Conservation (phyloP, 1,284 basidiomycete species). For the Boletus hoseneyae region DNA sequence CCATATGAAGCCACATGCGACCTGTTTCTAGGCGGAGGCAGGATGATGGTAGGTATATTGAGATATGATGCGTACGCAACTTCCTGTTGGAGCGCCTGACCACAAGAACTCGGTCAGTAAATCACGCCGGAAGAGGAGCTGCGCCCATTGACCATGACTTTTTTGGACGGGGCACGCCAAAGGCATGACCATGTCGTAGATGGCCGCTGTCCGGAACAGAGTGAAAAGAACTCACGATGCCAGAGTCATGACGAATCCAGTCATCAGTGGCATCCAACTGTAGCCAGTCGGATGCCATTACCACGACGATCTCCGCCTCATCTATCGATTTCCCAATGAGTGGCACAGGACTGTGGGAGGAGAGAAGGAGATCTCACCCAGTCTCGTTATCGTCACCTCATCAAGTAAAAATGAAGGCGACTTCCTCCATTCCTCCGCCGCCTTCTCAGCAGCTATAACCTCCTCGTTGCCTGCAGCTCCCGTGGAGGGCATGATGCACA, state of each 20-base stretch:
- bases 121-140: conserved; percentile 9
- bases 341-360: conserved; percentile 14
- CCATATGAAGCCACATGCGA: conserved; percentile 89
- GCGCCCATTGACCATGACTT: conserved; percentile 27
- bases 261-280: conserved; percentile 92
- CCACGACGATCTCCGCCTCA: conserved; percentile 78
- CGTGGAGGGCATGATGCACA: conserved; percentile 69
- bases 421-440: conserved; percentile 87
- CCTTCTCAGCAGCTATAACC: conserved; percentile 55
- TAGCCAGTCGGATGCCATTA: conserved; percentile 89
- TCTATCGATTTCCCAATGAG: conserved; percentile 46
- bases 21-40: conserved; percentile 89
- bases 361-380: conserved; percentile 53
- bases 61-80: conserved; percentile 92
- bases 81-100: conserved; percentile 89
- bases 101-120: conserved; percentile 17
- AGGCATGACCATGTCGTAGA: conserved; percentile 9
- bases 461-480: conserved; percentile 45
- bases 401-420: conserved; percentile 76
- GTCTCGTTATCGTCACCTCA: conserved; percentile 85
- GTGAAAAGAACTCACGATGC: conserved; percentile 65
- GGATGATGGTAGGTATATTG: conserved; percentile 78
- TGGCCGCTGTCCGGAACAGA: conserved; percentile 9
- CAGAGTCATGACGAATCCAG: conserved; percentile 94
- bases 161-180: conserved; percentile 18